These are phyloP conservation scores for Chrysanthemum seticuspe DNA, from an alignment of 129 eudicot genomes.

Conservation along the genomic window DNA sequence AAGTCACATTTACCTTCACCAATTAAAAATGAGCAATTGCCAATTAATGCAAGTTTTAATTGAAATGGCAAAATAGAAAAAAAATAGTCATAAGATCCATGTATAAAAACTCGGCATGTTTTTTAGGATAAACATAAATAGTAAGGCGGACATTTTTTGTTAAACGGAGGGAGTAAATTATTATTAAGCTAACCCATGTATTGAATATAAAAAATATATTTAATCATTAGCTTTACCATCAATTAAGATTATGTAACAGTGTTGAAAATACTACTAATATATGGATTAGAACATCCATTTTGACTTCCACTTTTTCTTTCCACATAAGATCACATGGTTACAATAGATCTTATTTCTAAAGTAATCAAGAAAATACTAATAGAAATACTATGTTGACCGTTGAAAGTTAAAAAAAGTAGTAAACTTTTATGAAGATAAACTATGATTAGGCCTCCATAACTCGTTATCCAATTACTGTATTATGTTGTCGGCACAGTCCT, in stretches of 20 bases:
- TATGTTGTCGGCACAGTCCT: slow-evolving; percentile 30
- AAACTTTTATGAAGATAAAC: slow-evolving; percentile 29
- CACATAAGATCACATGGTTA: slow-evolving; percentile 30
- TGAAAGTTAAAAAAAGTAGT: slow-evolving; percentile 25
- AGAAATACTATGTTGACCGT: slow-evolving; percentile 43
- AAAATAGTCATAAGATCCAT: too few species aligned
- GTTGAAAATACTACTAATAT: not conserved
- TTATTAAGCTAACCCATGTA: not conserved
- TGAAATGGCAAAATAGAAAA: too few species aligned
- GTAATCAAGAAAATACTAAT: slow-evolving; percentile 13
- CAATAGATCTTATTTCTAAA: slow-evolving; percentile 18
- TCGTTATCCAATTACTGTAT: slow-evolving; percentile 23
- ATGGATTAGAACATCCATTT: slow-evolving; percentile 16
- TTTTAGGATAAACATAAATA: too few species aligned
- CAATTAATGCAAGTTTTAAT: too few species aligned
- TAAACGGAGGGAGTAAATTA: not conserved
- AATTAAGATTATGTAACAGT: not conserved
- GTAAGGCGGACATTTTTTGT: too few species aligned
- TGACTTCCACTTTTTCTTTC: slow-evolving; percentile 30
- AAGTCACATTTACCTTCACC: too few species aligned
- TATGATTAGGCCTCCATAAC: slow-evolving; percentile 28
- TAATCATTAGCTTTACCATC: not conserved
- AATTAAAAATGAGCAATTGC: too few species aligned
- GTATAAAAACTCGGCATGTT: too few species aligned
- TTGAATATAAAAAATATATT: not conserved